Percentiles rank a stretch among this genome's conserved stretches.
Evolutionary conservation across 768 basidiomycete genomes (phyloP).

Genomic region (Chalciporus pseudorubinellus): DNA sequence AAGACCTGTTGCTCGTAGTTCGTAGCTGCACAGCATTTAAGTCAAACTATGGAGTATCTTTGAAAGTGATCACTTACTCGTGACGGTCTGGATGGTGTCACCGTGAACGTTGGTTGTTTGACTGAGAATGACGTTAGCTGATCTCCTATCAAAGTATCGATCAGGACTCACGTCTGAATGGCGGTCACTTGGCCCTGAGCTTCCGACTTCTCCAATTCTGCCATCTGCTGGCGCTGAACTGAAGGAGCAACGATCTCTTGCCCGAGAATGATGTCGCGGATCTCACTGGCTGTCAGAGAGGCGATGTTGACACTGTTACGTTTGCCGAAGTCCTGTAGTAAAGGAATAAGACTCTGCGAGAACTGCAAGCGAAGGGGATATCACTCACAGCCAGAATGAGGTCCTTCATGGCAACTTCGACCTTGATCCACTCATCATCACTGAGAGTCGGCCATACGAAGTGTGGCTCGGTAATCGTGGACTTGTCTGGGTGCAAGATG

Average conservation of each 20-base stretch:
- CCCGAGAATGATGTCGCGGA: conserved; percentile 96
- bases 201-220: conserved; percentile 96
- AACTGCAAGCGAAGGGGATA: background rate
- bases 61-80: conserved; percentile 54
- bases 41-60: background rate
- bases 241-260: conserved; percentile 98
- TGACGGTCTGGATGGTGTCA: conserved; percentile 92
- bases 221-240: conserved; percentile 98
- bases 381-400: conserved; percentile 78
- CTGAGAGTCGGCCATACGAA: conserved; percentile 94
- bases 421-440: conserved; percentile 99
- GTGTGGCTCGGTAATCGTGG: conserved; percentile 94
- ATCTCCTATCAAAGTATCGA: background rate
- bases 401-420: conserved; percentile 98
- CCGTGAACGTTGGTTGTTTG: conserved; percentile 98
- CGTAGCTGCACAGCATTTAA: conserved; percentile 54
- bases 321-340: conserved; percentile 87
- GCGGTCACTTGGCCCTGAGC: conserved; percentile 95
- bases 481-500: conserved; percentile 95
- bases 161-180: conserved; percentile 68
- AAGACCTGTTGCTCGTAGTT: conserved; percentile 99
- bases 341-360: conserved; percentile 14
- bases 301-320: conserved; percentile 99
- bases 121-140: conserved; percentile 31
- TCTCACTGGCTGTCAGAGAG: conserved; percentile 93